These are phyloP conservation scores for Coix lacrymajobi DNA, from an alignment of 176 grass and related monocot species.

Conservation along the genomic window DNA sequence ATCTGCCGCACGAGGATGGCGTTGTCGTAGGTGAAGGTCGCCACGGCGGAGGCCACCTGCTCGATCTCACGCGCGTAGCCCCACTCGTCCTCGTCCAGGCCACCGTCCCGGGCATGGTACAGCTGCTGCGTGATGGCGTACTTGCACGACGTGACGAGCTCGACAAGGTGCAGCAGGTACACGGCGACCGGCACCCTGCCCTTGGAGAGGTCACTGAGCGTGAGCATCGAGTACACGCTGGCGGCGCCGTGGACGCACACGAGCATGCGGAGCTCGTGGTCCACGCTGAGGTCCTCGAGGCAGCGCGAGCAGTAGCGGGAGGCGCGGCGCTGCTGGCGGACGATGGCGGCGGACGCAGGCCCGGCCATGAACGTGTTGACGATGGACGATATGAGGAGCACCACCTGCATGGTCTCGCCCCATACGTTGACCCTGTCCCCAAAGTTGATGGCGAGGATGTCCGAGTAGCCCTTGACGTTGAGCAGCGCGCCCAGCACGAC, in stretches of 20 bases:
- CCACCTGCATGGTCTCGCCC: constrained; percentile 18
- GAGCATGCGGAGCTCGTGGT: constrained; percentile 57
- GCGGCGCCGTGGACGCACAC: constrained; percentile 47
- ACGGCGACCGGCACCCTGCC: constrained; percentile 22
- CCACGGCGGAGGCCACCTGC: constrained; percentile 29
- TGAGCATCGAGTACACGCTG: constrained; percentile 35
- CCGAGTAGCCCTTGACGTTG: constrained; percentile 70
- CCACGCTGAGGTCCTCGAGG: constrained; percentile 41
- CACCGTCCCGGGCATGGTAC: constrained; percentile 23
- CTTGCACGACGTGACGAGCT: constrained; percentile 48
- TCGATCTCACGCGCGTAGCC: constrained; percentile 42
- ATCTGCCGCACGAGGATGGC: constrained; percentile 26
- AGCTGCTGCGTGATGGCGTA: constrained; percentile 52
- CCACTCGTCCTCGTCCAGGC: constrained; percentile 15
- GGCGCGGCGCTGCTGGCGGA: constrained; percentile 34
- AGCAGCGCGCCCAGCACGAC: constrained; percentile 59
- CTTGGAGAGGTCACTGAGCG: constrained; percentile 33
- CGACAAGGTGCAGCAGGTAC: constrained; percentile 58
- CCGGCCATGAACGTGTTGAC: constrained; percentile 57
- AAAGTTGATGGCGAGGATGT: constrained; percentile 52
- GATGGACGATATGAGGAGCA: constrained; percentile 44
- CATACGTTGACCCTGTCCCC: constrained; percentile 21
- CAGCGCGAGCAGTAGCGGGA: constrained; percentile 37
- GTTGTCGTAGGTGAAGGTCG: constrained; percentile 30
- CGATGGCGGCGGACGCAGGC: constrained; percentile 56